Conservation (phyloP, 1,284 basidiomycete genomes). For the Moesziomyces parantarcticus region DNA sequence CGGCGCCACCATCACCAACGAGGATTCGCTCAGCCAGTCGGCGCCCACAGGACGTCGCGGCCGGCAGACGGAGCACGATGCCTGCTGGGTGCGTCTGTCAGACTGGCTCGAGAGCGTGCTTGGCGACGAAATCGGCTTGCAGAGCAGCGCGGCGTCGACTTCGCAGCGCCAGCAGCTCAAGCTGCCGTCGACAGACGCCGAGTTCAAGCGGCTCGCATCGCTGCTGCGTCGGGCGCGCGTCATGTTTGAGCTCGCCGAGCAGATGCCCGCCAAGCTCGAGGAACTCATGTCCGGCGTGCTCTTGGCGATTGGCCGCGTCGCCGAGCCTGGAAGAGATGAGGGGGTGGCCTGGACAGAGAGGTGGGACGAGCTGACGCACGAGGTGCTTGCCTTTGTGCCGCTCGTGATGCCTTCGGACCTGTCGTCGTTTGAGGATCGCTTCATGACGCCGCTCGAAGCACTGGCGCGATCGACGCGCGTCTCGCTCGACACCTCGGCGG, state of each 20-base stretch:
- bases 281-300: slow-evolving; percentile 21
- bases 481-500: slow-evolving; percentile 24
- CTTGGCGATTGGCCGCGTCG: slow-evolving; percentile 24
- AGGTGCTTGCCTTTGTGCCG: slow-evolving; percentile 40
- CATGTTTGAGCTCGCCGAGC: slow-evolving; percentile 32
- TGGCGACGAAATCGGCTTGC: slow-evolving; percentile 44
- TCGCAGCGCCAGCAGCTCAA: slow-evolving; percentile 14
- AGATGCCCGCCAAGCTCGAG: slow-evolving; percentile 38
- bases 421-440: slow-evolving; percentile 18
- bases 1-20: slow-evolving; percentile 44
- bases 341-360: slow-evolving; percentile 23
- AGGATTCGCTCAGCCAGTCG: slow-evolving; percentile 44
- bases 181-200: slow-evolving; percentile 23
- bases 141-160: neutral
- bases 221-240: slow-evolving; percentile 23
- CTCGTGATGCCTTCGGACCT: slow-evolving; percentile 28
- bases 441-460: slow-evolving; percentile 25
- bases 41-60: slow-evolving; percentile 21
- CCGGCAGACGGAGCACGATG: slow-evolving; percentile 33
- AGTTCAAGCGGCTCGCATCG: slow-evolving; percentile 25
- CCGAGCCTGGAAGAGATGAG: neutral
- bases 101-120: slow-evolving; percentile 52
- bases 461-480: slow-evolving; percentile 29
- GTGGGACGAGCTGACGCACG: slow-evolving; percentile 31
- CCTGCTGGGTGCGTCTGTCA: slow-evolving; percentile 43